Base-by-base conservation (phyloP, 768 basidiomycete species). In the Dendrothele bispora region DNA sequence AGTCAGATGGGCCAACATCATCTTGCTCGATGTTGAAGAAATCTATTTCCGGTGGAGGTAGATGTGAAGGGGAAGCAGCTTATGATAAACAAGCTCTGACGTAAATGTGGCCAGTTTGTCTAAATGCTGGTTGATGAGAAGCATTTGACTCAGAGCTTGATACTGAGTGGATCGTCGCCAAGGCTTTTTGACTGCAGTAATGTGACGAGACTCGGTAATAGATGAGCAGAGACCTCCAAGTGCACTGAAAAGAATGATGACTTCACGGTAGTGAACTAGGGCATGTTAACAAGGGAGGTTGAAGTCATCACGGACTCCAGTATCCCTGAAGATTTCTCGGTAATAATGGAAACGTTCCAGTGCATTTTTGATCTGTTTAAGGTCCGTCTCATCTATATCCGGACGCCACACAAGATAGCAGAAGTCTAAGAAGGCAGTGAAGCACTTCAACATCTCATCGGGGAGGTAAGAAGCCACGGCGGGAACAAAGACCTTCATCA, bases 351-450 rank as follows among this genome's bases (percentile, higher is more conserved):
- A 61, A 8, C 20, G 27, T 2, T 20, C 15, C 0, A 60, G 8
- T 1, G 48, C 17, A 17, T 46, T 48, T 17, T 61, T 18, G 5
- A 65, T 41, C 1, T 27, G 27, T 0, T 36, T 3, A 64, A 43
- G 3, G 47, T n/a, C 55, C 11, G 34, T 26, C 24, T 52, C 51
- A 5, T 30, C 48, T 27, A 57, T 40, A 28, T 45, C 44, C 4
- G 40, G 29, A 5, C 49, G 32, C 5, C 55, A 48, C 10, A 48
- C 59, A 2, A 61, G 39, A 38, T 65, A 64, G 24, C 58, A 63
- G 41, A 65, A 64, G 25, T 64, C 55, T 0, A 63, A 27, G 28
- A 65, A 63, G 2, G 63, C 42, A 2, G 14, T n/a, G n/a, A 65
- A 29, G 12, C 54, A 42, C 20, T 45, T 41, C 15, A 61, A 46